Conservation (phyloP, 2,329 filamentous ascomycete genomes). For the Diplodia scrobiculata region DNA sequence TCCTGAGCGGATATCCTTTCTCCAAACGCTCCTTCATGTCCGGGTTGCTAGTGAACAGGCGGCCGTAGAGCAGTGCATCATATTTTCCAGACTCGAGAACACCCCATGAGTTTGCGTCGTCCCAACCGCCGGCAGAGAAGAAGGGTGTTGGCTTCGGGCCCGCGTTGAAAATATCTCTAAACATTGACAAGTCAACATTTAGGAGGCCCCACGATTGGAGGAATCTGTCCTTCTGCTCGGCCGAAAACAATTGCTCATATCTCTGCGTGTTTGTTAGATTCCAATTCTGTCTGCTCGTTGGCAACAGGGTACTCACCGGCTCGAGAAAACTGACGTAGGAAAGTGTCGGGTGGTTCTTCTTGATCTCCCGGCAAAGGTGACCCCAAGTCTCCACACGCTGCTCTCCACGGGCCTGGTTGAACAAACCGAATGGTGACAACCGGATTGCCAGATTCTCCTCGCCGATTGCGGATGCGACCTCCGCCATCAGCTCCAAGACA, state of each 20-base stretch:
- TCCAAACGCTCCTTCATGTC: conserved; percentile 50
- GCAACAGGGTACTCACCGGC: conserved; percentile 39
- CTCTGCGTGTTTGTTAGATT: conserved; percentile 33
- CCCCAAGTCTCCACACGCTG: conserved; percentile 59
- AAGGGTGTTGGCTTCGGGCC: conserved; percentile 50
- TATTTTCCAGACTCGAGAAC: conserved; percentile 49
- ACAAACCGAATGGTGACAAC: conserved; percentile 49
- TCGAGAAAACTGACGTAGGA: conserved; percentile 61
- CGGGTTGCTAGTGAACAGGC: conserved; percentile 52
- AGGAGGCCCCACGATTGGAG: conserved; percentile 53
- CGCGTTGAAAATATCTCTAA: conserved; percentile 55
- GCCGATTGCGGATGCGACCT: conserved; percentile 41
- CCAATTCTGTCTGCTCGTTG: background rate
- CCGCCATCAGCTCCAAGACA: conserved; percentile 55
- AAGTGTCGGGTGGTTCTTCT: conserved; percentile 48
- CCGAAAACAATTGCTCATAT: conserved; percentile 57
- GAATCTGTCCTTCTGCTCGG: conserved; percentile 54
- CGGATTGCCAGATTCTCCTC: conserved; percentile 41
- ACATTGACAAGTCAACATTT: conserved; percentile 51
- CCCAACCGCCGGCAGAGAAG: conserved; percentile 59
- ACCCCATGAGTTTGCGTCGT: conserved; percentile 55
- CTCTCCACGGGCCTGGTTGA: conserved; percentile 55
- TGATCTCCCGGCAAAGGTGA: conserved; percentile 54
- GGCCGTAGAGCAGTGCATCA: conserved; percentile 49
- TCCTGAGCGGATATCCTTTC: conserved; percentile 44